Percentiles rank a stretch among this genome's conserved stretches.
Evolutionary conservation across 2,329 filamentous ascomycete genomes (phyloP).

Genomic region (Penicillium brevicompactum): DNA sequence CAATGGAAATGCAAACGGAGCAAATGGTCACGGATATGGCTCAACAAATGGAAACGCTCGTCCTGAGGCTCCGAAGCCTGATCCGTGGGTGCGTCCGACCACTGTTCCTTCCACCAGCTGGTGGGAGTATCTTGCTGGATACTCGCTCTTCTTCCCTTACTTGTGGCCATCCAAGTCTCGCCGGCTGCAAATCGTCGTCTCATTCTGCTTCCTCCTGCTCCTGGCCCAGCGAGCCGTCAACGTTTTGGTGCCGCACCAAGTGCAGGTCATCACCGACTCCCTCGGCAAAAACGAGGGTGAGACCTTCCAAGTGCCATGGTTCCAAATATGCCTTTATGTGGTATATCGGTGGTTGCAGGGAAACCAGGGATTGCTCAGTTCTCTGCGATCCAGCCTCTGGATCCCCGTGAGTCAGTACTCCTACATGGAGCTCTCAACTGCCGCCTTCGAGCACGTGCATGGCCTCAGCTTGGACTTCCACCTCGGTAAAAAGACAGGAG

Average conservation of each 20-base stretch:
- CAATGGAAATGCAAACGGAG: constrained; percentile 48
- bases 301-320: constrained; percentile 66
- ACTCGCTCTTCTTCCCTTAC: constrained; percentile 93
- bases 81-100: constrained; percentile 86
- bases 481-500: constrained; percentile 91
- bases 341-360: constrained; percentile 81
- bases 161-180: constrained; percentile 87
- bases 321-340: constrained; percentile 74
- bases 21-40: constrained; percentile 56
- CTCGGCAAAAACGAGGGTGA: constrained; percentile 62
- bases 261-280: constrained; percentile 76
- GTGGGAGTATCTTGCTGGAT: constrained; percentile 94
- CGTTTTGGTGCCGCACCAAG: constrained; percentile 78
- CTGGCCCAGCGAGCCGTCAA: constrained; percentile 82
- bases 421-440: constrained; percentile 89
- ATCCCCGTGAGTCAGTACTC: constrained; percentile 97
- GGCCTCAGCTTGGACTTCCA: constrained; percentile 95
- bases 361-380: constrained; percentile 82
- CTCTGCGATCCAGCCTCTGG: constrained; percentile 81
- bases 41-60: constrained; percentile 45
- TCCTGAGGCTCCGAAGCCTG: constrained; percentile 50
- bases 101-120: constrained; percentile 85
- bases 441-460: constrained; percentile 96
- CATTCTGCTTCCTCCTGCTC: constrained; percentile 80
- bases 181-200: constrained; percentile 73